These are phyloP conservation scores for Citrus unshiu DNA, from an alignment of 345 rosid species.

Conservation along the genomic window DNA sequence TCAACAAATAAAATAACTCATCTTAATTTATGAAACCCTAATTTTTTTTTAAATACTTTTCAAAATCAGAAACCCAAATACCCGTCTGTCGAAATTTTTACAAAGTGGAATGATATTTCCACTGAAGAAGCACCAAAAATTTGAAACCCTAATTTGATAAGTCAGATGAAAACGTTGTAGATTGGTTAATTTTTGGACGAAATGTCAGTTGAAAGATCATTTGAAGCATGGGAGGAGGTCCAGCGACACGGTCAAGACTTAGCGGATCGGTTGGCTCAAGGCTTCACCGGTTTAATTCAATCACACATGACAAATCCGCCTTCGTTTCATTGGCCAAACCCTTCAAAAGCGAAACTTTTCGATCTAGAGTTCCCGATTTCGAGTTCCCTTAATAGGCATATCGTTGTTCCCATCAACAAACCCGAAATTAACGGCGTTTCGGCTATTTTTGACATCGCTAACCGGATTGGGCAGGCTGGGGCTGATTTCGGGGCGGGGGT, in stretches of 20 bases:
- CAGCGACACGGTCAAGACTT: constrained; percentile 92
- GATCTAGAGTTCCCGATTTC: constrained; percentile 66
- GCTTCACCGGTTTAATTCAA: constrained; percentile 78
- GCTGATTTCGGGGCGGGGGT: constrained; percentile 76
- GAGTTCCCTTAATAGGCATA: constrained; percentile 40
- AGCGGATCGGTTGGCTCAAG: constrained; percentile 85
- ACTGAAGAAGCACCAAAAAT: not conserved
- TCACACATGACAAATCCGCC: constrained; percentile 63
- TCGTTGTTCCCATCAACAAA: constrained; percentile 36
- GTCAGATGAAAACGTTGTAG: not conserved
- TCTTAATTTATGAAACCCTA: not conserved
- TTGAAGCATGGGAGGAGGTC: constrained; percentile 98
- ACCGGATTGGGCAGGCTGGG: constrained; percentile 82
- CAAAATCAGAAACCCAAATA: not conserved
- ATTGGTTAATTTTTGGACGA: constrained; percentile 4
- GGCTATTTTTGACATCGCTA: constrained; percentile 73
- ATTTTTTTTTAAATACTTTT: not conserved
- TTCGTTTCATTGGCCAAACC: constrained; percentile 65
- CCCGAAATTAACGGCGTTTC: constrained; percentile 58
- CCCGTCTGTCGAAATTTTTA: not conserved
- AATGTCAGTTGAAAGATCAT: constrained; percentile 87
- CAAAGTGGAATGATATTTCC: not conserved
- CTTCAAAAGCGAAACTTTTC: constrained; percentile 53
- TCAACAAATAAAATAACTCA: not conserved
- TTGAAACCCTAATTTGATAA: constrained; percentile 5